A percentile compares a stretch with the other conserved stretches of the same genome.
These are phyloP conservation scores for Hanseniaspora lindneri DNA, from an alignment of 805 yeast genomes.

Conservation along the genomic window DNA sequence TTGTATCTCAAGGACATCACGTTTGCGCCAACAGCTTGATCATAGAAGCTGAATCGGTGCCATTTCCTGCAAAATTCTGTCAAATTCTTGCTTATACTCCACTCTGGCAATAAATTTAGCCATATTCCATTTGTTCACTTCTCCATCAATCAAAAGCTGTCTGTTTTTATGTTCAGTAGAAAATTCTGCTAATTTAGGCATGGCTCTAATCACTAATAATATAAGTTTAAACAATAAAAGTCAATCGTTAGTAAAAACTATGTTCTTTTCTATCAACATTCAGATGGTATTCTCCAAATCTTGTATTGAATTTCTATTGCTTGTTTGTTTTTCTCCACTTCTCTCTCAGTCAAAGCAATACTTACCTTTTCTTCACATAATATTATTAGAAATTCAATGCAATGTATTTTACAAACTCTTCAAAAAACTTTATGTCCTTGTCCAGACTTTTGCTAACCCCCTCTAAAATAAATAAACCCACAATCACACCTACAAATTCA, in stretches of 20 bases:
- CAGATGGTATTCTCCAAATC: not conserved
- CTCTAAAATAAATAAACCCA: conserved; percentile 79
- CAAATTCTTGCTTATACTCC: conserved; percentile 12
- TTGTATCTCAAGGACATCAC: too few species aligned
- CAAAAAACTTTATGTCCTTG: conserved; percentile 86
- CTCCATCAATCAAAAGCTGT: conserved; percentile 9
- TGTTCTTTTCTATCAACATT: not conserved
- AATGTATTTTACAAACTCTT: conserved; percentile 62
- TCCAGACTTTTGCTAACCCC: conserved; percentile 93
- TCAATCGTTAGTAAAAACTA: conserved; percentile 3
- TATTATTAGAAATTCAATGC: conserved; percentile 1
- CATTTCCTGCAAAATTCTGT: conserved; percentile 12
- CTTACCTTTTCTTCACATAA: not conserved
- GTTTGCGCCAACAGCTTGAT: too few species aligned
- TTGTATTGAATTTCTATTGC: not conserved
- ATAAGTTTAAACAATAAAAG: not conserved
- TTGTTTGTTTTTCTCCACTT: too few species aligned
- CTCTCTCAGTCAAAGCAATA: too few species aligned
- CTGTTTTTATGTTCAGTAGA: conserved; percentile 12
- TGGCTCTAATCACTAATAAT: conserved; percentile 7
- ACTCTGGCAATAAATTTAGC: conserved; percentile 13
- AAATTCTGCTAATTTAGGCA: conserved; percentile 14
- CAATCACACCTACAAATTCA: conserved; percentile 89
- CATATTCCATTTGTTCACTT: conserved; percentile 15
- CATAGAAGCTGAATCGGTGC: conserved; percentile 2